phyloP scores from a whole-genome alignment of 2,329 filamentous ascomycete species.

The Cryphonectria parasitica region DNA sequence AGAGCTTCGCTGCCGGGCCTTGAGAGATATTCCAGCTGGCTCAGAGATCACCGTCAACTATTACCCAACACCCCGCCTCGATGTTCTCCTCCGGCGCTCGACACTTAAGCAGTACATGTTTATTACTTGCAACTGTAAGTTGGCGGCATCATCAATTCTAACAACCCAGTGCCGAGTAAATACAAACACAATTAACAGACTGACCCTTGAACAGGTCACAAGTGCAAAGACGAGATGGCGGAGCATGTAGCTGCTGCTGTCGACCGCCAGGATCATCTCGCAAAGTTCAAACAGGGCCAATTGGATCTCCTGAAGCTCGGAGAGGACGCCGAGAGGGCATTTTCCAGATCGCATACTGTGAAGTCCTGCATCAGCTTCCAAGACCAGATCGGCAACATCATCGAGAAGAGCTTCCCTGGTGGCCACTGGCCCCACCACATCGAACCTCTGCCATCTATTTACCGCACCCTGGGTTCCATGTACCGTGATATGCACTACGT shows the following conservation, averaged over 20 bases:
- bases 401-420: constrained; percentile 27
- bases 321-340: constrained; percentile 22
- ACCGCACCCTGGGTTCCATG: constrained; percentile 33
- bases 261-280: constrained; percentile 26
- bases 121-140: constrained; percentile 38
- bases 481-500: constrained; percentile 32
- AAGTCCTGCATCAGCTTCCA: constrained; percentile 31
- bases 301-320: constrained; percentile 28
- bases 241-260: constrained; percentile 27
- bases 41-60: constrained; percentile 43
- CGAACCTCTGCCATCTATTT: constrained; percentile 36
- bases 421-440: constrained; percentile 36
- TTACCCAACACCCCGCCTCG: constrained; percentile 33
- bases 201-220: constrained; percentile 29
- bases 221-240: constrained; percentile 35
- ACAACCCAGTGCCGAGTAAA: too few relatives aligned
- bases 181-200: neutral
- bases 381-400: constrained; percentile 29
- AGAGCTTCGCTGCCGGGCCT: constrained; percentile 38
- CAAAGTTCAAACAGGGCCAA: constrained; percentile 30
- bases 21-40: constrained; percentile 37
- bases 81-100: constrained; percentile 32
- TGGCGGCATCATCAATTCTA: neutral
- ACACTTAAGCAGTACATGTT: constrained; percentile 34
- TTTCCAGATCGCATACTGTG: constrained; percentile 25